Evolutionary conservation across 148 eudicot species (phyloP).

Genomic region (Agrostemma githago): DNA sequence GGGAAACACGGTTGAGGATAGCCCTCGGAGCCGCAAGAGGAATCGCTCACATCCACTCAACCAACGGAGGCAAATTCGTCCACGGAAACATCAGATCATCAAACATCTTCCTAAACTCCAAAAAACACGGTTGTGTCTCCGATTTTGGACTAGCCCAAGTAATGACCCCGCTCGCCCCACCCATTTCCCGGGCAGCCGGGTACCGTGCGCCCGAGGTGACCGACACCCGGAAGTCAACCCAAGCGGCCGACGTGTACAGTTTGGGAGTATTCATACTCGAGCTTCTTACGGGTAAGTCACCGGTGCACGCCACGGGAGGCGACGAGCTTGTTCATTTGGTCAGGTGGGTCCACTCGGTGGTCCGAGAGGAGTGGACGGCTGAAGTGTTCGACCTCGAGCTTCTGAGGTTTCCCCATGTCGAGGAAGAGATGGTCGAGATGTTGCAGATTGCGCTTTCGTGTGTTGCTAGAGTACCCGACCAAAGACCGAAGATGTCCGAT

Average conservation of each 20-base stretch:
- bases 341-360: conserved; percentile 81
- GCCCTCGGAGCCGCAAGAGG: conserved; percentile 80
- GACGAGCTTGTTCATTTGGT: conserved; percentile 67
- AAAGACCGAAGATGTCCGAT: conserved; percentile 67
- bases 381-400: conserved; percentile 85
- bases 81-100: conserved; percentile 87
- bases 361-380: conserved; percentile 28
- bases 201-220: conserved; percentile 83
- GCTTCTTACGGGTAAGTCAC: conserved; percentile 76
- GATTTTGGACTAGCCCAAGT: conserved; percentile 67
- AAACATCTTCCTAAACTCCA: conserved; percentile 67
- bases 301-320: conserved; percentile 51
- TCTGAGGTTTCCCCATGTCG: conserved; percentile 60
- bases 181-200: conserved; percentile 74
- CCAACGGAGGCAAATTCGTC: conserved; percentile 57
- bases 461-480: conserved; percentile 60
- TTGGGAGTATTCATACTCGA: conserved; percentile 81
- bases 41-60: conserved; percentile 59
- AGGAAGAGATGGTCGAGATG: conserved; percentile 87
- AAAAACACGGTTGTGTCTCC: conserved; percentile 55
- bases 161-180: conserved; percentile 66
- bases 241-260: conserved; percentile 77
- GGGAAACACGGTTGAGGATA: conserved; percentile 71
- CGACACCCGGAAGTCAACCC: conserved; percentile 70
- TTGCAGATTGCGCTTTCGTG: conserved; percentile 71